A percentile compares a stretch with the other conserved stretches of the same genome.
phyloP scores from a whole-genome alignment of 768 basidiomycete genomes.

The Mycena olivaceomarginata region DNA sequence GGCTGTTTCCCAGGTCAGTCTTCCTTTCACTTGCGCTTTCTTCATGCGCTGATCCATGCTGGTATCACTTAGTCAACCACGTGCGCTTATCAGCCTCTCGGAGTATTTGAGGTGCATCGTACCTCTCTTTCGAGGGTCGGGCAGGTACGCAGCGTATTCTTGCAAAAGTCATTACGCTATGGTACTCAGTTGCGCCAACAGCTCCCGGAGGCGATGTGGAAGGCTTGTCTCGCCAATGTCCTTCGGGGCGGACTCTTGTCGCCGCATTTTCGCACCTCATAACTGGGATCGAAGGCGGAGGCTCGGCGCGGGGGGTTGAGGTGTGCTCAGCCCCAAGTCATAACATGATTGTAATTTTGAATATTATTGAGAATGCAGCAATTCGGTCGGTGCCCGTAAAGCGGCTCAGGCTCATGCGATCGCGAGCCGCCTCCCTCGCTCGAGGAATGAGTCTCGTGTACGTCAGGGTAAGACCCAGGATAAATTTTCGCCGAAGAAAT shows the following conservation, averaged over 20 bases:
- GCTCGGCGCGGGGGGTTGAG: too few relatives aligned
- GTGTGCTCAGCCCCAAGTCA: too few relatives aligned
- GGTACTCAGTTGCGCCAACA: neutral
- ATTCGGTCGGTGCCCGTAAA: too few relatives aligned
- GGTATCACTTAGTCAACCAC: slow-evolving; percentile 2
- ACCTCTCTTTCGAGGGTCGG: neutral
- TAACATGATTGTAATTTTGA: too few relatives aligned
- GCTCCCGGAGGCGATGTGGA: slow-evolving; percentile 26
- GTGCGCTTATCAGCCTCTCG: slow-evolving; percentile 19
- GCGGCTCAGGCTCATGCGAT: too few relatives aligned
- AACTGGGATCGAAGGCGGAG: too few relatives aligned
- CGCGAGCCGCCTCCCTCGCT: too few relatives aligned
- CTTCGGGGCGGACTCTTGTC: slow-evolving; percentile 26
- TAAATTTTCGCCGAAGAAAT: too few relatives aligned
- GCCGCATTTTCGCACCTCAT: slow-evolving; percentile 14
- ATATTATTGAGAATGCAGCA: too few relatives aligned
- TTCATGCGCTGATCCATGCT: neutral
- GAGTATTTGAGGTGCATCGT: slow-evolving; percentile 29
- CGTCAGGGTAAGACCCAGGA: too few relatives aligned
- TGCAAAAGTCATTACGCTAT: neutral
- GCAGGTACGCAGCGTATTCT: slow-evolving; percentile 11
- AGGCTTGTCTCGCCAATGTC: slow-evolving; percentile 14
- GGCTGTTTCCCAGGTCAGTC: neutral
- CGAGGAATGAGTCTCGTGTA: too few relatives aligned
- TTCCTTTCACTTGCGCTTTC: neutral